These are phyloP conservation scores for Rhodotorula sp. DNA, from an alignment of 1,284 basidiomycete genomes.

Conservation along the genomic window DNA sequence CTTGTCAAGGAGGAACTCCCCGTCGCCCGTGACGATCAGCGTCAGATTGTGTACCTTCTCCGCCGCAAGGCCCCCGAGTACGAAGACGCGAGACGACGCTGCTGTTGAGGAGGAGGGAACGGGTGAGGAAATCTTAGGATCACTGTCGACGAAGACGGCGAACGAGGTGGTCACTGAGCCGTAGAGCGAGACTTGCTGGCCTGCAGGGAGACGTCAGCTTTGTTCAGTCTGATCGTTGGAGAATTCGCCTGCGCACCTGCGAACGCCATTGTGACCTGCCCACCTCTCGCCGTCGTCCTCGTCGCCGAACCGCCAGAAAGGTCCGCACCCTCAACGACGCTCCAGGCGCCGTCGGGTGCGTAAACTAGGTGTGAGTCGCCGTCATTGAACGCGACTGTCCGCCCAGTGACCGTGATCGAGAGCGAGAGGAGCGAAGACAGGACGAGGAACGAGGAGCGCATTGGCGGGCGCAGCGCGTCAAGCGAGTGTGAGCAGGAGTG, in stretches of 20 bases:
- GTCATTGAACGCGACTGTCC: neutral
- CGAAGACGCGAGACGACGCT: constrained; percentile 1
- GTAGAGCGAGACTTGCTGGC: constrained; percentile 22
- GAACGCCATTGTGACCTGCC: constrained; percentile 9
- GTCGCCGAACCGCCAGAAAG: neutral
- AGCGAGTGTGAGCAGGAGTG: neutral
- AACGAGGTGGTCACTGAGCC: neutral
- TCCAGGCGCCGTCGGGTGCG: neutral
- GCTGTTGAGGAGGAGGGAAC: neutral
- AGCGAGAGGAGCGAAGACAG: neutral
- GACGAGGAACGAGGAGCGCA: neutral
- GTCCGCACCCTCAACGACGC: neutral
- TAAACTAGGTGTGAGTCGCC: neutral
- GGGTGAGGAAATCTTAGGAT: neutral
- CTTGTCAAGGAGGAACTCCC: neutral
- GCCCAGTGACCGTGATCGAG: neutral
- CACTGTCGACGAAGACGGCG: constrained; percentile 8
- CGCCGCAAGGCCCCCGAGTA: neutral
- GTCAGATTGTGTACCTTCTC: neutral
- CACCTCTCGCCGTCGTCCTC: neutral
- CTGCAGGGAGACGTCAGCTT: neutral
- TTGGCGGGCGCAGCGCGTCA: neutral
- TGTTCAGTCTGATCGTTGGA: too few species aligned
- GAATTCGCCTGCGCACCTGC: neutral
- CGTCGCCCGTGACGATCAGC: neutral